phyloP scores from a whole-genome alignment of 495 filamentous ascomycete genomes.

The Penicillium turbatum region DNA sequence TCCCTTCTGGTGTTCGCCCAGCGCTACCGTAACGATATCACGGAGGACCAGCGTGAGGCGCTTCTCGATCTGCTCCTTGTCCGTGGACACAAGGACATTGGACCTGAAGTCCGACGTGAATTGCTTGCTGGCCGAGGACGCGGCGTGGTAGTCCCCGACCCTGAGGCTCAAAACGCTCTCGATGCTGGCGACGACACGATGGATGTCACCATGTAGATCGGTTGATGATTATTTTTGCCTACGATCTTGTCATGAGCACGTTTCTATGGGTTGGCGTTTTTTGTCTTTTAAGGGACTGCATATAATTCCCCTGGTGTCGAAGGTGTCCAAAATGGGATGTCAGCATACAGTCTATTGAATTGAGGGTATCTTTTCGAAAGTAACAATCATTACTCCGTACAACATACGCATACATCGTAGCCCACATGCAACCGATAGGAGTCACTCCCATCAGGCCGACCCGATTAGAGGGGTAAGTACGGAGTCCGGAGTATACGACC shows the following conservation, averaged over 20 bases:
- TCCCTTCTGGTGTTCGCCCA: slow-evolving; percentile 85
- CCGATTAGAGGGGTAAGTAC: not conserved
- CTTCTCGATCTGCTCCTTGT: slow-evolving; percentile 82
- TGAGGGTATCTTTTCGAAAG: not conserved
- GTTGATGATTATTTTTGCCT: slow-evolving; percentile 14
- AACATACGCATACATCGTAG: not conserved
- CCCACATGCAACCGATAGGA: not conserved
- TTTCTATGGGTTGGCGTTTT: slow-evolving; percentile 36
- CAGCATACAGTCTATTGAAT: not conserved
- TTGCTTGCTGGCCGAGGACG: slow-evolving; percentile 83
- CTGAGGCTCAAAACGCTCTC: slow-evolving; percentile 49
- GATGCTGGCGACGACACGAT: slow-evolving; percentile 89
- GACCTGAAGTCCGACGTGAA: slow-evolving; percentile 87
- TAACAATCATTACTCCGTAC: not conserved
- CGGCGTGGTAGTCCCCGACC: slow-evolving; percentile 63
- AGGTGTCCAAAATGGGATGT: slow-evolving; percentile 14
- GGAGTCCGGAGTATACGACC: not conserved
- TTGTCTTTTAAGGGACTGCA: slow-evolving; percentile 22
- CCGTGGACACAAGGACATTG: slow-evolving; percentile 83
- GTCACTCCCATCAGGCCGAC: not conserved
- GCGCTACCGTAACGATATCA: slow-evolving; percentile 88
- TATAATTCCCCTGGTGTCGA: slow-evolving; percentile 31
- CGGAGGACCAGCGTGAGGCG: slow-evolving; percentile 89
- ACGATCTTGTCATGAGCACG: slow-evolving; percentile 33
- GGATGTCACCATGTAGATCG: slow-evolving; percentile 52